Base-by-base conservation (phyloP, 2,329 filamentous ascomycete species). In the Ophiocordyceps camponoti-rufipedis region DNA sequence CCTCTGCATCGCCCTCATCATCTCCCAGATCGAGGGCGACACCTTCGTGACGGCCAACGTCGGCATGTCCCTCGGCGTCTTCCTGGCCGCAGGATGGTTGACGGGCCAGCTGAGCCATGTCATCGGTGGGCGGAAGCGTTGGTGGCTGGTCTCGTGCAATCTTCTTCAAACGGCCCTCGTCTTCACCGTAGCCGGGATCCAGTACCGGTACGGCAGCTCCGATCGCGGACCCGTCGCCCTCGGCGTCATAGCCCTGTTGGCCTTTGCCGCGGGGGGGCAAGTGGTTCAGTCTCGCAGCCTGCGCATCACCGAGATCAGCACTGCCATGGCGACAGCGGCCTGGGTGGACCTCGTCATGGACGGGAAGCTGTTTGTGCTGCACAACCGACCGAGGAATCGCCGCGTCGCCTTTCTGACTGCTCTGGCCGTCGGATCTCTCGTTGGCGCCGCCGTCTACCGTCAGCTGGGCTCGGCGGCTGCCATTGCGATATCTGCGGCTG, bases 311-410 rank as follows among this genome's bases (percentile, higher is more conserved):
- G 75, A 80, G 55, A 78, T 80, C 52, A 75, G 67, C 47, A 80
- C 76, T 0, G 74, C 75, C 28, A 79, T 79, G 74, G 75, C 74
- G 0, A 80, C 75, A 5, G 74, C 75, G 0, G 75, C 75, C 1
- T 79, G 72, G 67, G 63, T 80, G 1, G 75, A 80, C 52, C 54
- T 78, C 46, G 56, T 76, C 44, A 71, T 77, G 45, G 75, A 80
- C 54, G 63, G 64, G 29, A 60, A 61, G 6, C 57, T 79, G 43
- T 65, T 74, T 16, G 57, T 54, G 5, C 9, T 57, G 9, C 52
- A 61, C 13, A 78, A 78, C 52, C 59, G 69, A 14, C 60, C 67
- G 2, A 58, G 74, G 14, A 74, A 69, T 33, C 59, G 74, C 5
- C 59, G 73, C 3, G 55, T 68, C 4, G 57, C 64, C 35, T 78